Percentiles rank a stretch among this genome's conserved stretches.
These are phyloP conservation scores for Catharanthus roseus DNA, from an alignment of 257 asterid species.

Conservation along the genomic window DNA sequence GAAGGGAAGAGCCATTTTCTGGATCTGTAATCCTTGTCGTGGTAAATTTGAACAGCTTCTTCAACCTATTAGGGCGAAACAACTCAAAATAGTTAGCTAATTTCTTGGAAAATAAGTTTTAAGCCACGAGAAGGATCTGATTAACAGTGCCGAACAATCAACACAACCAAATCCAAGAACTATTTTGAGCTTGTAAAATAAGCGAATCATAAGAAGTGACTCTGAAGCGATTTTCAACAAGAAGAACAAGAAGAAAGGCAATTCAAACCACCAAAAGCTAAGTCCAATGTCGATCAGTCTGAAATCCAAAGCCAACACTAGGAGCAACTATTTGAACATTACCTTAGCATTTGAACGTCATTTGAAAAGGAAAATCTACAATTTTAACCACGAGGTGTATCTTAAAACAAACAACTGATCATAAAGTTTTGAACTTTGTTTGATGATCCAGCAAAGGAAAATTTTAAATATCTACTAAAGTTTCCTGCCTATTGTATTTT, in stretches of 20 bases:
- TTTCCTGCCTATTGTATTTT: not conserved
- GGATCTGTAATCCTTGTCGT: conserved; percentile 48
- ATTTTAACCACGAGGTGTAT: not conserved
- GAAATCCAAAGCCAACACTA: not conserved
- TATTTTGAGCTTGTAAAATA: not conserved
- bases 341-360: not conserved
- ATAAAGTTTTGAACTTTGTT: not conserved
- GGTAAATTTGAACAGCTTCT: conserved; percentile 60
- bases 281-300: not conserved
- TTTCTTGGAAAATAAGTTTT: not conserved
- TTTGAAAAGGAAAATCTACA: not conserved
- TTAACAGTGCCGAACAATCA: not conserved
- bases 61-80: conserved; percentile 44
- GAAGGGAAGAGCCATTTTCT: conserved; percentile 67
- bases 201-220: not conserved
- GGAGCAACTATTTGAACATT: not conserved
- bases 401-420: not conserved
- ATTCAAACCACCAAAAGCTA: not conserved
- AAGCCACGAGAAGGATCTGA: not conserved
- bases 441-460: not conserved
- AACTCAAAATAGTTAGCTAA: not conserved
- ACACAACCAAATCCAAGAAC: not conserved
- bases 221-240: not conserved
- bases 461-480: not conserved
- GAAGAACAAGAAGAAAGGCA: not conserved